phyloP scores from a whole-genome alignment of 129 eudicot genomes.

The Flaveria linearis region DNA sequence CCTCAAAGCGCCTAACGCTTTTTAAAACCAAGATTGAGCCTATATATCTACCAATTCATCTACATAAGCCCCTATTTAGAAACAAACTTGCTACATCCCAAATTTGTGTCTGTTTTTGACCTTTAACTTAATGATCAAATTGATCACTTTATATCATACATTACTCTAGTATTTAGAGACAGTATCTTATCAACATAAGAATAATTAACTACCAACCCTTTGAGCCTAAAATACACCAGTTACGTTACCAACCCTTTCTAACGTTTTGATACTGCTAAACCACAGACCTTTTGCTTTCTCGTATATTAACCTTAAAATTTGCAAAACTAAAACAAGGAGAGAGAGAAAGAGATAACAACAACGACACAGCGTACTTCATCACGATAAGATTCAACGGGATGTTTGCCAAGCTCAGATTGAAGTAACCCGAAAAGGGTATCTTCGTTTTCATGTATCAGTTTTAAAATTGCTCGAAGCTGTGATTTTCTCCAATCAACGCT shows the following conservation, averaged over 20 bases:
- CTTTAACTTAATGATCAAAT: no score
- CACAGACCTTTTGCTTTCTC: no score
- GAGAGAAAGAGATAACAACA: neutral
- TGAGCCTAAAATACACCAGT: no score
- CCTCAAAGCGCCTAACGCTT: no score
- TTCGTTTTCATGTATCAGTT: slow-evolving; percentile 60
- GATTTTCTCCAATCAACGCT: slow-evolving; percentile 64
- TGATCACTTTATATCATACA: no score
- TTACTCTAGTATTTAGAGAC: no score
- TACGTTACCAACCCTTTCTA: no score
- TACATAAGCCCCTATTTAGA: neutral
- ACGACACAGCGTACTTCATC: slow-evolving; percentile 68
- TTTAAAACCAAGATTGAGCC: no score
- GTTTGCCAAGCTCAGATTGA: slow-evolving; percentile 73
- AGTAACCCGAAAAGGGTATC: slow-evolving; percentile 50
- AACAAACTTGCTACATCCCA: neutral
- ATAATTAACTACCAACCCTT: no score
- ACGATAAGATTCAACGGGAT: slow-evolving; percentile 76
- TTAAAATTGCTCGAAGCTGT: slow-evolving; percentile 63
- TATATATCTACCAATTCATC: neutral
- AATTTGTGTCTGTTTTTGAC: no score
- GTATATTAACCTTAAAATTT: neutral
- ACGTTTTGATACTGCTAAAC: no score
- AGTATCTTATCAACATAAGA: no score
- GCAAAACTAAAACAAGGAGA: neutral